Percentiles rank a stretch among this genome's conserved stretches.
These are phyloP conservation scores for Beauveria caledonica DNA, from an alignment of 2,329 filamentous ascomycete species.

Conservation along the genomic window DNA sequence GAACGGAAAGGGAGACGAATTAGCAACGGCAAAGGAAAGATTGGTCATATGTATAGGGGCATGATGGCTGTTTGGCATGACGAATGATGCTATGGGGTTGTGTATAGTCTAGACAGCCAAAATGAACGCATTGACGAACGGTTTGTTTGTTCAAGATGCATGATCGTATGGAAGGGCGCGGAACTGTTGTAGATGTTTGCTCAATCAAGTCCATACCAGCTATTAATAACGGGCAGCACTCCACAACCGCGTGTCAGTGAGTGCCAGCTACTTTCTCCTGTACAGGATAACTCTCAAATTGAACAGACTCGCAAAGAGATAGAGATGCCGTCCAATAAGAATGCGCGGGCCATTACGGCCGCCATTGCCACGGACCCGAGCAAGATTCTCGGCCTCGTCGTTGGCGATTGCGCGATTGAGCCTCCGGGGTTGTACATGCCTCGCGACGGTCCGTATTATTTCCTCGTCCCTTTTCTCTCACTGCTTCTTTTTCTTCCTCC, in stretches of 20 bases:
- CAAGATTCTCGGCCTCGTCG: constrained; percentile 14
- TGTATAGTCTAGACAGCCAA: constrained; percentile 13
- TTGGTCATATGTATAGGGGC: constrained; percentile 12
- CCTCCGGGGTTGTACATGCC: constrained; percentile 14
- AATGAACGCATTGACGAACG: constrained; percentile 12
- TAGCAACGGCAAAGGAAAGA: constrained; percentile 10
- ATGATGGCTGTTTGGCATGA: constrained; percentile 12
- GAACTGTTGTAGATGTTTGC: too few species aligned
- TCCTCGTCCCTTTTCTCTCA: too few species aligned
- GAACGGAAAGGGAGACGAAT: constrained; percentile 11
- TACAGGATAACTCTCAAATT: neutral
- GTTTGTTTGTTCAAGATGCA: neutral
- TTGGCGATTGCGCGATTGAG: constrained; percentile 12
- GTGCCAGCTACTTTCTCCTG: neutral
- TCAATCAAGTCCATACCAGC: neutral
- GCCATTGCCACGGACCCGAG: constrained; percentile 12
- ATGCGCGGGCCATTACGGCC: neutral
- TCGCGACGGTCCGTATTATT: neutral
- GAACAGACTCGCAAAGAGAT: neutral
- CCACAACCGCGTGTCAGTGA: neutral
- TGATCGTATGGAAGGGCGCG: neutral
- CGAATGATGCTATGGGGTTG: neutral
- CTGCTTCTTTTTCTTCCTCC: too few species aligned
- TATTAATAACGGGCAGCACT: neutral
- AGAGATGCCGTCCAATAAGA: constrained; percentile 4